These are phyloP conservation scores for Shiraia bambusicola DNA, from an alignment of 2,329 filamentous ascomycete species.

Conservation along the genomic window DNA sequence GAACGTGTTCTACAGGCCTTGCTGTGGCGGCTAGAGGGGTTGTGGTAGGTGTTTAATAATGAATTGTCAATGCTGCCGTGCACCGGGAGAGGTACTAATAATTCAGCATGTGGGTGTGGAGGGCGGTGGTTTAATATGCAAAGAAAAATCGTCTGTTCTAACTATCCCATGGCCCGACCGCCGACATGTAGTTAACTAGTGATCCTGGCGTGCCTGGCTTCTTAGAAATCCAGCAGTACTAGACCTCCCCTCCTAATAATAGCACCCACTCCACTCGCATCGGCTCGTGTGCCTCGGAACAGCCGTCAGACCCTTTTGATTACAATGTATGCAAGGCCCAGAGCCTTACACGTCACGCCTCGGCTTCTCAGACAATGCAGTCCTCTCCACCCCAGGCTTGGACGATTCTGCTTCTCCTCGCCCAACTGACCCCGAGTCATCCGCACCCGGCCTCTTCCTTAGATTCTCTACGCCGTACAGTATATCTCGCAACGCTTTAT, in stretches of 20 bases:
- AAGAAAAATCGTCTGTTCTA: slow-evolving; percentile 13
- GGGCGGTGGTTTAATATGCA: slow-evolving; percentile 11
- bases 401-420: slow-evolving; percentile 7
- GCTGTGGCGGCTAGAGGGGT: neutral
- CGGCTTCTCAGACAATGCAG: slow-evolving; percentile 8
- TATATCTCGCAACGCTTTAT: slow-evolving; percentile 46
- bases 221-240: slow-evolving; percentile 28
- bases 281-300: slow-evolving; percentile 18
- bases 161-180: slow-evolving; percentile 22
- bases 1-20: slow-evolving; percentile 5
- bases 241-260: slow-evolving; percentile 11
- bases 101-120: slow-evolving; percentile 8
- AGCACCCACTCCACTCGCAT: slow-evolving; percentile 5
- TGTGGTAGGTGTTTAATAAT: neutral
- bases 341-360: slow-evolving; percentile 20
- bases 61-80: too few species aligned
- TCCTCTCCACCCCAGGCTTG: neutral
- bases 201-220: too few species aligned
- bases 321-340: slow-evolving; percentile 14
- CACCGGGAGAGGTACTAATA: slow-evolving; percentile 2
- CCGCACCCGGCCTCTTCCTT: slow-evolving; percentile 49
- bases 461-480: slow-evolving; percentile 53
- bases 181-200: slow-evolving; percentile 4
- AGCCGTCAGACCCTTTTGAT: slow-evolving; percentile 13
- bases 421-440: slow-evolving; percentile 26